Conservation (phyloP, 129 eudicot genomes). For the Arctium minus region DNA sequence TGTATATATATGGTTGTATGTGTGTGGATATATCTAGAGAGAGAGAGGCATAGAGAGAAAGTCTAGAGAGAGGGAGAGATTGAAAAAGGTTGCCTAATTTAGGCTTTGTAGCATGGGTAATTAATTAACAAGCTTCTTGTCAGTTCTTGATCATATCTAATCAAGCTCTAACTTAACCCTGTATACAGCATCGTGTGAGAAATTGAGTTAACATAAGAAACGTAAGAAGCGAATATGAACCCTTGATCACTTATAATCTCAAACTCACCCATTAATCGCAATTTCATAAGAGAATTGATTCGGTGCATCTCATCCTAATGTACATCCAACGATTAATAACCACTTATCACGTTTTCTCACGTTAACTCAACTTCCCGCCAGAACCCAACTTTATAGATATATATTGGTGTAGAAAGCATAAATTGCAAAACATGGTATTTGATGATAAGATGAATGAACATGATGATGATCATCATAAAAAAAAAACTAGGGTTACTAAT, state of each 20-base stretch:
- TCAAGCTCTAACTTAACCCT: conserved; percentile 6
- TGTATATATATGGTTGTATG: not conserved
- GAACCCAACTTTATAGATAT: not conserved
- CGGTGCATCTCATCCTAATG: too few species aligned
- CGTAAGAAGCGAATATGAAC: too few species aligned
- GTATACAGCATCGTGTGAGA: not conserved
- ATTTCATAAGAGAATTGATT: too few species aligned
- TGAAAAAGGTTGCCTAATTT: not conserved
- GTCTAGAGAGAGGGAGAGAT: not conserved
- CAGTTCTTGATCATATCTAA: conserved; percentile 4
- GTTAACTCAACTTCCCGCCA: too few species aligned
- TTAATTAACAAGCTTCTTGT: conserved; percentile 7
- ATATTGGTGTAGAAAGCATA: conserved; percentile 6
- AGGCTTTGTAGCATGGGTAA: conserved; percentile 20
- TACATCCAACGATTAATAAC: too few species aligned
- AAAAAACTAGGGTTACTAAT: conserved; percentile 10
- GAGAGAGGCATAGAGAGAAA: not conserved
- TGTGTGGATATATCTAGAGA: not conserved
- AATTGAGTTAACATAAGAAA: too few species aligned
- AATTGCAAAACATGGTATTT: conserved; percentile 7
- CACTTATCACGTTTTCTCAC: too few species aligned
- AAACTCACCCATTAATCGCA: too few species aligned
- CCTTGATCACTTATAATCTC: too few species aligned
- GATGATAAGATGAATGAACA: conserved; percentile 36
- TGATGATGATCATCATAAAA: conserved; percentile 8